Base-by-base conservation (phyloP, 306 rosid species). In the Lupinus albus region DNA sequence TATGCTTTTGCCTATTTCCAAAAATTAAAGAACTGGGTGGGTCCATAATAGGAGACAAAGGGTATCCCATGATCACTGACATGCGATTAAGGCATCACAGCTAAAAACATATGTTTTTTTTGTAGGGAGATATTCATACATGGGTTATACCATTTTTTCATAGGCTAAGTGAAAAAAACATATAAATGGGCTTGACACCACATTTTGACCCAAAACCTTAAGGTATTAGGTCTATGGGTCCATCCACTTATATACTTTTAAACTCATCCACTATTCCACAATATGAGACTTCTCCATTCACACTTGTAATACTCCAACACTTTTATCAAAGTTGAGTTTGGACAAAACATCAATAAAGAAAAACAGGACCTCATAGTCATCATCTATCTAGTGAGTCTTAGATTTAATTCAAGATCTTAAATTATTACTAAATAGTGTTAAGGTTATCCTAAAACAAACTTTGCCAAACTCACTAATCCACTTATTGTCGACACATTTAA, bases 1-100 rank as follows among this genome's bases (percentile, higher is more conserved):
- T 47, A 13, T 67, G 57, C 53, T 41, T 59, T 25, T 2, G 75
- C 25, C 54, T 75, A 60, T 71, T 79, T 51, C 79, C 72, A 71
- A 80, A 77, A 82, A 72, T 47, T 35, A 25, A 25, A 76, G 68
- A 11, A 62, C 33, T 15, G 33, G 86, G 30, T 75, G 88, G 97
- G 95, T 53, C 97, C 87, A 6, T 2, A 0, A 8, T 39, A 69
- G 88, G 86, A 73, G 93, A 83, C 94, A 88, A 83, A 86, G 81
- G 93, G 97, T 71, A 86, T 84, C 94, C 88, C 86, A 91, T 86
- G 80, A 85, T 86, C 70, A 77, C 81, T 78, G 81, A 72, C 93
- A 80, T 81, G 83, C 78, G 79, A 78, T 83, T 73, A 79, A 78
- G 63, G 87, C 66, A 76, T 83, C 78, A 68, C 78, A 78, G 41